phyloP scores from a whole-genome alignment of 2,329 filamentous ascomycete species.

The Hymenoscyphus repandus region DNA sequence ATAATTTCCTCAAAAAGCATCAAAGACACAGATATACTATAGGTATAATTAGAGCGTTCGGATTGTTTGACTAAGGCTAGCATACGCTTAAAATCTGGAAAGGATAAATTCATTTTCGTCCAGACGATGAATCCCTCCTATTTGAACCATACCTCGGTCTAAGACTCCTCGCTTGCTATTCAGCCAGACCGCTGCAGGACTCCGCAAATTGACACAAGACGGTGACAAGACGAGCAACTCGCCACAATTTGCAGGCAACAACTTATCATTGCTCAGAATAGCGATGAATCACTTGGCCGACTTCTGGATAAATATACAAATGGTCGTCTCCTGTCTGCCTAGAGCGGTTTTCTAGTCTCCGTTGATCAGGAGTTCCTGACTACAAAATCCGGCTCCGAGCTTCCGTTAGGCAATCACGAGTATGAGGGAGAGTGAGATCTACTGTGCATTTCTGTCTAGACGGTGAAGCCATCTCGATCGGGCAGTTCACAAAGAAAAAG shows the following conservation, averaged over 20 bases:
- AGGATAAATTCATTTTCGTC: background rate
- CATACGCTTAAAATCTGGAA: background rate
- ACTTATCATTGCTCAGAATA: background rate
- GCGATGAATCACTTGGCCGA: constrained; percentile 1
- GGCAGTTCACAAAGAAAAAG: constrained; percentile 2
- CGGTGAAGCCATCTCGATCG: background rate
- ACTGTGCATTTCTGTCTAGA: background rate
- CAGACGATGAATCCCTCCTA: background rate
- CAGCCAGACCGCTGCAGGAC: background rate
- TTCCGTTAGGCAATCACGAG: no score
- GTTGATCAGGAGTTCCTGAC: background rate
- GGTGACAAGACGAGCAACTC: background rate
- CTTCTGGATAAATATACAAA: constrained; percentile 1
- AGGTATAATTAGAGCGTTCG: background rate
- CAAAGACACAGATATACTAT: background rate
- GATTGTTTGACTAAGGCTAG: no score
- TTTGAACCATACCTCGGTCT: background rate
- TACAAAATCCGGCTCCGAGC: background rate
- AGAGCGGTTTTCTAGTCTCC: constrained; percentile 3
- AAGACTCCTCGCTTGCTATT: background rate
- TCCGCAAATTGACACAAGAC: background rate
- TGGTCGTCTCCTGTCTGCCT: constrained; percentile 3
- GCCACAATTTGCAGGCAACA: background rate
- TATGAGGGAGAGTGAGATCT: background rate
- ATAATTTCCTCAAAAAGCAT: background rate